phyloP scores from a whole-genome alignment of 2,329 filamentous ascomycete genomes.

The Fusarium nelsonii region DNA sequence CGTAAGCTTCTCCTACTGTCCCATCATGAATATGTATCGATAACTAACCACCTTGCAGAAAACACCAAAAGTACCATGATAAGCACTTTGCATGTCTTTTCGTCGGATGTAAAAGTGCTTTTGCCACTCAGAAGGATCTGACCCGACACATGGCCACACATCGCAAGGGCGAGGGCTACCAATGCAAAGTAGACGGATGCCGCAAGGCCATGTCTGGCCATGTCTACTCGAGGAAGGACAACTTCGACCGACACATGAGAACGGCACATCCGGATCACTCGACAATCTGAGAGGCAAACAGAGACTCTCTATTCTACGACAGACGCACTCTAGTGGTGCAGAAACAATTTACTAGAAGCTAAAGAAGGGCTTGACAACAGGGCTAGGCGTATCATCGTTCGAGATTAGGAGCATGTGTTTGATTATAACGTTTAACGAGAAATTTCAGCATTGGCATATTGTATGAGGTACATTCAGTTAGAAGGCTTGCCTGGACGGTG shows the following conservation, averaged over 20 bases:
- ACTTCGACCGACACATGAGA: slow-evolving; percentile 48
- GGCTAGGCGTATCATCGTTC: slow-evolving; percentile 19
- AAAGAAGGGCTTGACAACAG: slow-evolving; percentile 14
- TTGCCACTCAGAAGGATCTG: slow-evolving; percentile 47
- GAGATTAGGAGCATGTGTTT: slow-evolving; percentile 25
- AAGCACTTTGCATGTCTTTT: slow-evolving; percentile 48
- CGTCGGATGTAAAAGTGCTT: slow-evolving; percentile 44
- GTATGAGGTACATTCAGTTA: slow-evolving; percentile 24
- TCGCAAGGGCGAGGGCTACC: slow-evolving; percentile 47
- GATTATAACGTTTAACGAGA: slow-evolving; percentile 10
- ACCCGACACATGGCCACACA: slow-evolving; percentile 46
- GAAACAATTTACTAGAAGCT: slow-evolving; percentile 12
- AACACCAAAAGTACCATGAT: slow-evolving; percentile 49
- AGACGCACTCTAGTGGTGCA: slow-evolving; percentile 22
- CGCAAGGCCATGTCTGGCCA: slow-evolving; percentile 47
- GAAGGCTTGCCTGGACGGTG: slow-evolving; percentile 1
- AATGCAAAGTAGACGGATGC: slow-evolving; percentile 46
- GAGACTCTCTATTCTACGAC: slow-evolving; percentile 38
- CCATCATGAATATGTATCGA: background rate
- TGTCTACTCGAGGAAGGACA: slow-evolving; percentile 48
- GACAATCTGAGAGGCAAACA: slow-evolving; percentile 42
- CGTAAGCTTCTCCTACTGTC: slow-evolving; percentile 31
- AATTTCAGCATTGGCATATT: slow-evolving; percentile 12
- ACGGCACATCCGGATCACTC: slow-evolving; percentile 47
- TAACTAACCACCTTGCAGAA: slow-evolving; percentile 33